phyloP scores from a whole-genome alignment of 1,284 basidiomycete genomes.

The Tilletia setariae region DNA sequence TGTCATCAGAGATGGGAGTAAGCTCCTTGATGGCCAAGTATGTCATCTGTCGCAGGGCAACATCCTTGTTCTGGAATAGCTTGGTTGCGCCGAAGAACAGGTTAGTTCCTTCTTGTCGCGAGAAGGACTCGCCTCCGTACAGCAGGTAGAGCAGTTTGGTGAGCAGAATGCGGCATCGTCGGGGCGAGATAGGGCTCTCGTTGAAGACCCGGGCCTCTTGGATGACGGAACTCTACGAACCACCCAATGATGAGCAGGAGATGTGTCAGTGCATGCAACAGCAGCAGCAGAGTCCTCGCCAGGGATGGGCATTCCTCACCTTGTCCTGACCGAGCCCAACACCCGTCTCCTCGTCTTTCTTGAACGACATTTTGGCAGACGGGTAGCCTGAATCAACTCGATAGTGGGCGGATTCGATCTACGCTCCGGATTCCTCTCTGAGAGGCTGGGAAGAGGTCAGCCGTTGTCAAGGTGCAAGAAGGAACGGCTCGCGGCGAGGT shows the following conservation, averaged over 20 bases:
- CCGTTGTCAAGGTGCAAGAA: too few relatives aligned
- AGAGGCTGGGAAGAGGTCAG: too few relatives aligned
- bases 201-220: conserved; percentile 99
- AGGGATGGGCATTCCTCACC: too few relatives aligned
- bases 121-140: conserved; percentile 92
- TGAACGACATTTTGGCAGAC: conserved; percentile 46
- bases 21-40: conserved; percentile 99
- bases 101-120: conserved; percentile 83
- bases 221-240: conserved; percentile 44
- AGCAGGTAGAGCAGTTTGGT: conserved; percentile 95
- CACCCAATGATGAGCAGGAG: background rate
- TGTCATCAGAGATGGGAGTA: conserved; percentile 86
- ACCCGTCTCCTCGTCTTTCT: conserved; percentile 52
- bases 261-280: conserved; percentile 1
- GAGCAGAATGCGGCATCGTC: conserved; percentile 92
- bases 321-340: conserved; percentile 49
- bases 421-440: too few relatives aligned
- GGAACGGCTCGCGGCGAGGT: too few relatives aligned
- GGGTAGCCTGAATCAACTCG: too few relatives aligned
- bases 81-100: conserved; percentile 99
- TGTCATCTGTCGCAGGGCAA: conserved; percentile 93
- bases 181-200: conserved; percentile 80
- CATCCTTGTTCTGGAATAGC: conserved; percentile 98
- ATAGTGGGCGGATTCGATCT: too few relatives aligned
- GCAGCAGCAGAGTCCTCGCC: background rate